Base-by-base conservation (phyloP, 2,329 filamentous ascomycete genomes). In the Exophiala calicioides region DNA sequence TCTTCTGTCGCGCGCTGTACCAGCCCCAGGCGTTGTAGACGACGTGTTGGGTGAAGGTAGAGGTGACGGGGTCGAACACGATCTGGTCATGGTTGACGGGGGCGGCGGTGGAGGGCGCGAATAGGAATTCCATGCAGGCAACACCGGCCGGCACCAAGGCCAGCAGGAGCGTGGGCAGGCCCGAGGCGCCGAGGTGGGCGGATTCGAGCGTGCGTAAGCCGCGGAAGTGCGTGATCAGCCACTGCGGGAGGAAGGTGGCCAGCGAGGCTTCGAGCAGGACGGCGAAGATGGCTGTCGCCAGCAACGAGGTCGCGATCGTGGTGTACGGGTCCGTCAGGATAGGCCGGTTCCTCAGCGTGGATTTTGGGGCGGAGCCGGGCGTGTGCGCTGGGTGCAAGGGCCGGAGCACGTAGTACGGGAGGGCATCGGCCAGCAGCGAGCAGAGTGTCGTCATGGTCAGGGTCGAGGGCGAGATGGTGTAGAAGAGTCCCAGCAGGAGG, bases 401-500 rank as follows among this genome's bases (percentile, higher is more conserved):
- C 39, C 88, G 86, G 44, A 95, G 73, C 32, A 93, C 76, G 50
- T 79, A 75, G 67, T 94, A 91, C 1, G 90, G 89, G 20, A 88
- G 62, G 31, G 84, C 82, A 31, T 81, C 80, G 2, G 87, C 81
- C 49, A 84, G 59, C 41, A 86, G 71, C 59, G 90, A 86, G 59
- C 91, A 85, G 24, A 70, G 65, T 39, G 89, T 76, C 26, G 81
- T 81, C 29, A 78, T 71, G 21, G 82, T 60, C 15, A 84, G 76
- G 0, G 85, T 84, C 42, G 72, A 66, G 19, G 79, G 72, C 19
- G 79, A 77, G 57, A 94, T 76, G 26, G 75, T 69, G 76, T 94
- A 95, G 72, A 94, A 95, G 41, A 82, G 82, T 21, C 76, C 75
- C 20, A 95, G 75, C 32, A 96, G 81, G 62, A 86, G 87, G 53